Percentiles rank a stretch among this genome's conserved stretches.
These are phyloP conservation scores for Trypanosoma lewisi DNA, from an alignment of 208 protist species.

Conservation along the genomic window DNA sequence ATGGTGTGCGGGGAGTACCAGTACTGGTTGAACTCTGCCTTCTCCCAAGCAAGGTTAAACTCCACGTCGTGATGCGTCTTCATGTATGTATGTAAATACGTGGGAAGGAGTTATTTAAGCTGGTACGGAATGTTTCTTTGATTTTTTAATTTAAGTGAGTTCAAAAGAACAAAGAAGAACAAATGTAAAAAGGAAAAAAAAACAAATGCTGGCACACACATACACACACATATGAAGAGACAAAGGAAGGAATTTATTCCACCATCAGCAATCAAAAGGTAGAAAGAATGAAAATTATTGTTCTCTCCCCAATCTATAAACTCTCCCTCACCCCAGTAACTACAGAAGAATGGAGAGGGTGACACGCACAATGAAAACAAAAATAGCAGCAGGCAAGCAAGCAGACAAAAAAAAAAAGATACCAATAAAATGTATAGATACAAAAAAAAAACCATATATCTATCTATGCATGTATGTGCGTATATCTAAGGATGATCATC, in stretches of 20 bases:
- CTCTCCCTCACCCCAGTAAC: background rate
- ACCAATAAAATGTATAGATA: constrained; percentile 8
- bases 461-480: constrained; percentile 5
- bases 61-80: constrained; percentile 6
- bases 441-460: constrained; percentile 13
- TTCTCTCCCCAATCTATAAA: background rate
- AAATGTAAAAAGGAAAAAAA: background rate
- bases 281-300: background rate
- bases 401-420: constrained; percentile 3
- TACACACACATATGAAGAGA: background rate
- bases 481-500: too few relatives aligned
- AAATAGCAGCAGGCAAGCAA: constrained; percentile 20
- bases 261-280: background rate
- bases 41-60: constrained; percentile 29
- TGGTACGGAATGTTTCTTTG: too few relatives aligned
- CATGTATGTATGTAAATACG: background rate
- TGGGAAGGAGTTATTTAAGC: too few relatives aligned
- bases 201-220: background rate
- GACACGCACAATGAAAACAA: constrained; percentile 13
- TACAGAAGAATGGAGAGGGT: background rate
- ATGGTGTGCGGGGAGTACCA: constrained; percentile 92
- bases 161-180: background rate
- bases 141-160: too few relatives aligned
- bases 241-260: background rate
- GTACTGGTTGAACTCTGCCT: constrained; percentile 91